Evolutionary conservation across 1,139 yeast genomes (phyloP).

Genomic region (Geotrichum phurueaensis): DNA sequence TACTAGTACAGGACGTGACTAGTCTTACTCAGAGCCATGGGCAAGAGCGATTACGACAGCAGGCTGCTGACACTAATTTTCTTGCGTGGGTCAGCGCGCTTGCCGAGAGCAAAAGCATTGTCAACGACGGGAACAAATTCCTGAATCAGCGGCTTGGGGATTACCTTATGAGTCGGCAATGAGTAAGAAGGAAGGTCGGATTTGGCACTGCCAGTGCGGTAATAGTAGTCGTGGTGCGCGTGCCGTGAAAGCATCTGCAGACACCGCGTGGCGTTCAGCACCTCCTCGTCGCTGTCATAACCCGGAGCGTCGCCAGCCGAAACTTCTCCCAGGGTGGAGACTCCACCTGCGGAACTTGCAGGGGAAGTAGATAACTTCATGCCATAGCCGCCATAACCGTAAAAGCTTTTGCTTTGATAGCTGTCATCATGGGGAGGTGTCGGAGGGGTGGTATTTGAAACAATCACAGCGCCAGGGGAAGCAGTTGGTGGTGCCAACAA

Average conservation of each 20-base stretch:
- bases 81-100: background rate
- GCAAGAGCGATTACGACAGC: background rate
- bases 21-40: background rate
- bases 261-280: slow-evolving; percentile 4
- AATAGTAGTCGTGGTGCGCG: background rate
- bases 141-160: background rate
- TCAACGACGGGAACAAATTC: background rate
- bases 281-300: slow-evolving; percentile 1
- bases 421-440: background rate
- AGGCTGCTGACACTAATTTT: background rate
- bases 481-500: background rate
- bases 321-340: background rate
- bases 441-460: background rate
- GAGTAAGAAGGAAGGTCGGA: background rate
- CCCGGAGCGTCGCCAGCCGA: background rate
- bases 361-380: background rate
- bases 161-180: background rate
- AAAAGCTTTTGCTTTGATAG: background rate
- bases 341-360: background rate
- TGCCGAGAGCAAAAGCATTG: background rate
- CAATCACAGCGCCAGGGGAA: background rate
- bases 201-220: background rate
- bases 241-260: slow-evolving; percentile 4
- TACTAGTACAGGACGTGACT: background rate
- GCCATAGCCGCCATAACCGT: background rate